Conservation (phyloP, 768 basidiomycete genomes). For the Kockovaella imperatae region DNA sequence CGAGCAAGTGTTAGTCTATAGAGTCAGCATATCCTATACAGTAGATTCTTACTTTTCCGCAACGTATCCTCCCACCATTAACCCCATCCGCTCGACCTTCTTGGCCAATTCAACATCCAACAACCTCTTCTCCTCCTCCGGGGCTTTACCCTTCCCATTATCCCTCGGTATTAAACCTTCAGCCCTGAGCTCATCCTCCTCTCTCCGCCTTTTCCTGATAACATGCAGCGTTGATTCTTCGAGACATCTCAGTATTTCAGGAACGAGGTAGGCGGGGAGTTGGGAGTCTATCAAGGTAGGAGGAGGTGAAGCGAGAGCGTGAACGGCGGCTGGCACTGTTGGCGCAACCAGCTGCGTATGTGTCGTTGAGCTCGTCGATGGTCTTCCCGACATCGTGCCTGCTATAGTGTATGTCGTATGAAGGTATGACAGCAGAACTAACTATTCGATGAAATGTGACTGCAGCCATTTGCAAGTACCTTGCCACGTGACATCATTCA, state of each 20-base stretch:
- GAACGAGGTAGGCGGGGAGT: slow-evolving; percentile 59
- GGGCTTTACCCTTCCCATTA: slow-evolving; percentile 39
- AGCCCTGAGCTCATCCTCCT: slow-evolving; percentile 59
- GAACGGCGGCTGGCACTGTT: slow-evolving; percentile 28
- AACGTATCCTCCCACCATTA: slow-evolving; percentile 78
- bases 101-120: slow-evolving; percentile 65
- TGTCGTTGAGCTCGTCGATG: slow-evolving; percentile 24
- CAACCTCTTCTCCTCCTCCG: slow-evolving; percentile 54
- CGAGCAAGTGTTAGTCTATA: slow-evolving; percentile 67
- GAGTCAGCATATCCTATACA: background rate
- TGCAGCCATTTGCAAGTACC: too few relatives aligned
- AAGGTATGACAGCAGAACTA: too few relatives aligned
- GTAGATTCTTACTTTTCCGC: slow-evolving; percentile 61
- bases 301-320: slow-evolving; percentile 31
- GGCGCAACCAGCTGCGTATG: slow-evolving; percentile 17
- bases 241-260: slow-evolving; percentile 68
- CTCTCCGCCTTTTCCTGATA: slow-evolving; percentile 68
- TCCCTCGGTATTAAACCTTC: slow-evolving; percentile 46
- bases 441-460: too few relatives aligned
- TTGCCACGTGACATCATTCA: too few relatives aligned
- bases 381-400: slow-evolving; percentile 28
- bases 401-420: too few relatives aligned
- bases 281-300: slow-evolving; percentile 39
- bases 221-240: slow-evolving; percentile 68
- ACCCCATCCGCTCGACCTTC: slow-evolving; percentile 72